Percentiles rank a stretch among this genome's conserved stretches.
Conservation (phyloP, 129 eudicot species). For the Logfia minima region DNA sequence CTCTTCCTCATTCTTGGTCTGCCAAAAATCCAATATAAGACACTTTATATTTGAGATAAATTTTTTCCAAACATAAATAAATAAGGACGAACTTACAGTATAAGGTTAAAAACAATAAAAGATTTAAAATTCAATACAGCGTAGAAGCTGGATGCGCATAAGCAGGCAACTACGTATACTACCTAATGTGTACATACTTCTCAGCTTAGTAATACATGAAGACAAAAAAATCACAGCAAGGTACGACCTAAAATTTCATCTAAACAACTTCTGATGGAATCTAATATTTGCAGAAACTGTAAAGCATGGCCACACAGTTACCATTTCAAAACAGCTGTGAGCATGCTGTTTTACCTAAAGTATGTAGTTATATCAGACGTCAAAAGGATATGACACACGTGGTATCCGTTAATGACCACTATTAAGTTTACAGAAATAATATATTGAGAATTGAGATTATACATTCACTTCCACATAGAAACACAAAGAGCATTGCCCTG, state of each 20-base stretch:
- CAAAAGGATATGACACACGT: background rate
- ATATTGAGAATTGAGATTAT: background rate
- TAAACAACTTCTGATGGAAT: background rate
- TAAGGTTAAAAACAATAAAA: background rate
- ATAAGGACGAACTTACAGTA: background rate
- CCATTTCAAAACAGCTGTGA: background rate
- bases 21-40: conserved; percentile 15
- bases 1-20: conserved; percentile 84
- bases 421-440: background rate
- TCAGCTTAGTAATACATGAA: background rate
- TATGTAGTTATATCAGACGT: background rate
- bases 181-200: background rate
- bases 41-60: background rate
- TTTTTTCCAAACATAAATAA: background rate
- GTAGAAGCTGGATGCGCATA: background rate
- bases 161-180: background rate
- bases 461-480: background rate
- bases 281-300: background rate
- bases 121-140: background rate
- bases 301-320: background rate
- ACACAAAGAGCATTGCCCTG: background rate
- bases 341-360: background rate
- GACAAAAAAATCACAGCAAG: background rate
- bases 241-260: background rate
- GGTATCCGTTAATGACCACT: background rate